A percentile compares a stretch with the other conserved stretches of the same genome.
phyloP scores from a whole-genome alignment of 331 rosid genomes.

The Erythrophleum ivorense region DNA sequence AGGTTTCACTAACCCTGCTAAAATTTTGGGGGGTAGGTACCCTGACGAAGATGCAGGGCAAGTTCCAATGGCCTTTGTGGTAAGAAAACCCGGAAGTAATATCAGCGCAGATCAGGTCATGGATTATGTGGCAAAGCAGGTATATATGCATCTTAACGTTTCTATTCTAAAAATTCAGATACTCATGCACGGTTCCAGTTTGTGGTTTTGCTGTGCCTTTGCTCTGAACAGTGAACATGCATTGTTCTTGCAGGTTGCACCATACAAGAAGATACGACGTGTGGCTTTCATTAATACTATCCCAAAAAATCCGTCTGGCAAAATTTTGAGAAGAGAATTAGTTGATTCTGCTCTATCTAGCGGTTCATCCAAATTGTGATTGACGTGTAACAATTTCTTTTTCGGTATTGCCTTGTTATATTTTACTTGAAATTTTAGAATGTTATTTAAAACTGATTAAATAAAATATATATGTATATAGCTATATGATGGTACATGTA shows the following conservation, averaged over 20 bases:
- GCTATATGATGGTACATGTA: not conserved
- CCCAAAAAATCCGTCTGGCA: slow-evolving; percentile 83
- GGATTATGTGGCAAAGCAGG: slow-evolving; percentile 80
- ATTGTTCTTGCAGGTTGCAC: slow-evolving; percentile 70
- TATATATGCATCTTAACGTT: slow-evolving; percentile 28
- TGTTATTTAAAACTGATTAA: not conserved
- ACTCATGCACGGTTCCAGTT: not conserved
- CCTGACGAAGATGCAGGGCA: slow-evolving; percentile 91
- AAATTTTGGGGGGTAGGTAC: slow-evolving; percentile 55
- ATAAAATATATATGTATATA: not conserved
- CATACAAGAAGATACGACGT: slow-evolving; percentile 88
- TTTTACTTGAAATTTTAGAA: not conserved
- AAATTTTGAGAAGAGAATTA: slow-evolving; percentile 85
- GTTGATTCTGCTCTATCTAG: slow-evolving; percentile 55
- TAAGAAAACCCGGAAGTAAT: slow-evolving; percentile 76
- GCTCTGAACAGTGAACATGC: not conserved
- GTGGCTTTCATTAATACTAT: slow-evolving; percentile 70
- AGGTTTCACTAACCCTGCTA: not conserved
- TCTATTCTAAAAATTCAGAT: slow-evolving; percentile 5
- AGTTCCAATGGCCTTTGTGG: slow-evolving; percentile 92
- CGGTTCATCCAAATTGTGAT: slow-evolving; percentile 63
- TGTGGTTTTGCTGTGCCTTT: not conserved
- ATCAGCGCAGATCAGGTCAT: slow-evolving; percentile 62
- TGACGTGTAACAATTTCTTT: not conserved
- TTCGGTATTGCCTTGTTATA: not conserved